Evolutionary conservation across 106 monocot species (phyloP).

Genomic region (Acorus calamus): DNA sequence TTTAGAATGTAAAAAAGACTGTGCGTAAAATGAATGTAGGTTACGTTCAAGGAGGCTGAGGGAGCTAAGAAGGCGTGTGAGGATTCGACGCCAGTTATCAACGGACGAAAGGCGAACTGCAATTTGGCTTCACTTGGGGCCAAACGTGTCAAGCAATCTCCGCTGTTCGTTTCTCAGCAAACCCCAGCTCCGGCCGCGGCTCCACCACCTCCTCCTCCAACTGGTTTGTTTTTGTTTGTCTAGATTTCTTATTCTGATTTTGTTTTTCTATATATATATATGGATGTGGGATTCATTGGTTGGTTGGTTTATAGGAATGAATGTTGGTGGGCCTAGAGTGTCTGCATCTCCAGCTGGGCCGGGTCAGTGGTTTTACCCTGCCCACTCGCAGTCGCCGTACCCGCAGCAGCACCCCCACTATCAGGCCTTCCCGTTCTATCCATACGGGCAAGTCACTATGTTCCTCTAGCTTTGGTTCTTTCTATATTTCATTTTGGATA

Average conservation of each 20-base stretch:
- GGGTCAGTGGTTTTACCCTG: slow-evolving; percentile 34
- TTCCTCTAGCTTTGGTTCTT: no score
- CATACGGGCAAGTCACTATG: slow-evolving; percentile 28
- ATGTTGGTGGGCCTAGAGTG: slow-evolving; percentile 10
- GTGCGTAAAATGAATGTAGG: slow-evolving; percentile 16
- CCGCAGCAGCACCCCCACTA: slow-evolving; percentile 20
- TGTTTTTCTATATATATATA: background rate
- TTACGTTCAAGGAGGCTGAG: slow-evolving; percentile 65
- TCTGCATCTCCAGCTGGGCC: no score
- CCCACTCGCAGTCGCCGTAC: slow-evolving; percentile 7
- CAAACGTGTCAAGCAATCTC: slow-evolving; percentile 3
- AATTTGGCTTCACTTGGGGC: slow-evolving; percentile 64
- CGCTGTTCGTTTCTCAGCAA: slow-evolving; percentile 17
- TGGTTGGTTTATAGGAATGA: background rate
- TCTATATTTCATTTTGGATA: no score
- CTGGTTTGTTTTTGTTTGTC: background rate
- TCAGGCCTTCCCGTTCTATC: slow-evolving; percentile 38
- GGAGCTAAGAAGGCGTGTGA: slow-evolving; percentile 67
- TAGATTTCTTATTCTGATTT: background rate
- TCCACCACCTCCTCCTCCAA: no score
- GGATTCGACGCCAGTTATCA: slow-evolving; percentile 59
- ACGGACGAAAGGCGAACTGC: slow-evolving; percentile 62
- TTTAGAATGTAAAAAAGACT: no score
- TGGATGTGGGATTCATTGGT: no score
- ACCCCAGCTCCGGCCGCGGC: slow-evolving; percentile 7